phyloP scores from a whole-genome alignment of 345 rosid genomes.

The Clarkia xantiana region DNA sequence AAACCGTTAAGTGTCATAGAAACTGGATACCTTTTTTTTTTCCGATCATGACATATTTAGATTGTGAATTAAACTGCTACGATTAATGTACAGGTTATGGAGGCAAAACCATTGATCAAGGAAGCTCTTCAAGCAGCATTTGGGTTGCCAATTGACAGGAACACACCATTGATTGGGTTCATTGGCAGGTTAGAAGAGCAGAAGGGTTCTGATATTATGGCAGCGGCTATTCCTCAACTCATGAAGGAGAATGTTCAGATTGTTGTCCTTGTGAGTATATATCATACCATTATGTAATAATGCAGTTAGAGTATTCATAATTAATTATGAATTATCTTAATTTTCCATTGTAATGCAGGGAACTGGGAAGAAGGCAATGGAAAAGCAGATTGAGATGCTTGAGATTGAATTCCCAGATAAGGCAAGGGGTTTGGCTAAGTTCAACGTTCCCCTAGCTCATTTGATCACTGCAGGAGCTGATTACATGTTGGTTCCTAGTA shows the following conservation, averaged over 20 bases:
- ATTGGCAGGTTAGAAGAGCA: constrained; percentile 96
- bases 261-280: constrained; percentile 51
- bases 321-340: too few species aligned
- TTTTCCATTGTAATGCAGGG: constrained; percentile 32
- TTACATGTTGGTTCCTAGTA: constrained; percentile 68
- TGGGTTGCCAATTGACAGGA: constrained; percentile 71
- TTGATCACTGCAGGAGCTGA: constrained; percentile 88
- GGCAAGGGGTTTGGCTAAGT: constrained; percentile 65
- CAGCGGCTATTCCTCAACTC: constrained; percentile 51
- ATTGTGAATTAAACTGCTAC: background rate
- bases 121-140: constrained; percentile 86
- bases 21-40: too few species aligned
- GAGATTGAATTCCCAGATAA: constrained; percentile 57
- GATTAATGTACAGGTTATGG: constrained; percentile 37
- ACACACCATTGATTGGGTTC: constrained; percentile 77
- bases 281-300: background rate
- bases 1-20: constrained; percentile 32
- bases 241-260: constrained; percentile 53
- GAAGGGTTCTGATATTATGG: constrained; percentile 89
- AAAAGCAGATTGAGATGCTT: constrained; percentile 48
- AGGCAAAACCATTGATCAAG: constrained; percentile 76
- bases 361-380: constrained; percentile 79
- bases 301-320: too few species aligned
- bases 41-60: background rate
- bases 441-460: constrained; percentile 72